Conservation (phyloP, 2,329 filamentous ascomycete genomes). For the Malbranchea zuffiana region DNA sequence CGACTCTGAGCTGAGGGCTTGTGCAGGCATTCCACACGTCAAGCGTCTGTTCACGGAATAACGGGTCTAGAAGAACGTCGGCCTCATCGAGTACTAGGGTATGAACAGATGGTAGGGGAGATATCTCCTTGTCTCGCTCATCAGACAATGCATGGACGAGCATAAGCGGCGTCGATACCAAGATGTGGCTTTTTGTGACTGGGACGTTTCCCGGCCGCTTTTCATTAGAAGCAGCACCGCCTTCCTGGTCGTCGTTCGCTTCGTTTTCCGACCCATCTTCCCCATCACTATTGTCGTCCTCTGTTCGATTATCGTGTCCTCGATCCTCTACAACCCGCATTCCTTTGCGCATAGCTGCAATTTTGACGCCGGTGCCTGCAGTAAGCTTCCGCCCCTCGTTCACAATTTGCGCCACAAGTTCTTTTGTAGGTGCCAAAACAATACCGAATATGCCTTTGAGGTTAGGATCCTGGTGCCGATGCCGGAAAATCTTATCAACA, state of each 20-base stretch:
- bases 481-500: constrained; percentile 60
- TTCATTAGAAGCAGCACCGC: constrained; percentile 17
- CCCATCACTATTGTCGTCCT: constrained; percentile 27
- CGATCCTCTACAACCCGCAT: constrained; percentile 54
- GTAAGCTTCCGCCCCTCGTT: constrained; percentile 74
- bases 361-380: constrained; percentile 62
- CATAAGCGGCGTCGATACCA: constrained; percentile 69
- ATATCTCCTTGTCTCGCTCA: constrained; percentile 33
- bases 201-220: constrained; percentile 16
- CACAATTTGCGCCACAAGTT: constrained; percentile 70
- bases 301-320: constrained; percentile 25
- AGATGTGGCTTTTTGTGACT: constrained; percentile 61
- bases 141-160: constrained; percentile 62
- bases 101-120: constrained; percentile 54
- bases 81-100: constrained; percentile 83
- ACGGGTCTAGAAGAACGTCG: constrained; percentile 80
- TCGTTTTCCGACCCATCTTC: constrained; percentile 32
- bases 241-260: constrained; percentile 23
- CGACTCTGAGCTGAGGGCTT: constrained; percentile 57
- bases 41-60: constrained; percentile 83
- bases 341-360: constrained; percentile 74
- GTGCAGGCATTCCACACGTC: constrained; percentile 72
- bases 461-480: constrained; percentile 40
- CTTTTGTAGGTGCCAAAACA: constrained; percentile 67
- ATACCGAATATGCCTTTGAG: constrained; percentile 55